A percentile compares a stretch with the other conserved stretches of the same genome.
Conservation (phyloP, 352 stramenopile genomes). For the Pythium myriotylum region DNA sequence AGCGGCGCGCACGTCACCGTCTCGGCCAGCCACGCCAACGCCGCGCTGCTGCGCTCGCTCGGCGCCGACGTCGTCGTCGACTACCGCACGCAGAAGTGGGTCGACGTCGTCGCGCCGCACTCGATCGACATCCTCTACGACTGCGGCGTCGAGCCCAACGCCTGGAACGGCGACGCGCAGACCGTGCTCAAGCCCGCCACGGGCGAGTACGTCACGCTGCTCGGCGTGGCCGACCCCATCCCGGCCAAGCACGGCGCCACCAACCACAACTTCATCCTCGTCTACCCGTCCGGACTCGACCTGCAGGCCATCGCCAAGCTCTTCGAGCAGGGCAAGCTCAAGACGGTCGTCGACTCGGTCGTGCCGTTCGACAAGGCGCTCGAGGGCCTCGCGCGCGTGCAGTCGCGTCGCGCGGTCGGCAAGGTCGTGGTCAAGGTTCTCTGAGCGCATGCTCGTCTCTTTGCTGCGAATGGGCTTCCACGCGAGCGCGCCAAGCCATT, state of each 20-base stretch:
- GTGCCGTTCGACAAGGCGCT: conserved; percentile 43
- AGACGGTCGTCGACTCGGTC: conserved; percentile 35
- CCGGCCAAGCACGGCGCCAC: conserved; percentile 55
- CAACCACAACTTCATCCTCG: conserved; percentile 12
- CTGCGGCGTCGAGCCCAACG: conserved; percentile 23
- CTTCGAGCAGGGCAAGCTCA: conserved; percentile 37
- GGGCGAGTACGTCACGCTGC: conserved; percentile 42
- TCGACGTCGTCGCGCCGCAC: conserved; percentile 18
- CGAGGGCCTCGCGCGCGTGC: conserved; percentile 43
- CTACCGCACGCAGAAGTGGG: conserved; percentile 43
- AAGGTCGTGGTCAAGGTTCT: conserved; percentile 13
- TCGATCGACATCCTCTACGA: conserved; percentile 24
- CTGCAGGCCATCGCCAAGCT: conserved; percentile 40
- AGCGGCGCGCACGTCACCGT: conserved; percentile 22
- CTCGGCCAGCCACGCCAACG: conserved; percentile 36
- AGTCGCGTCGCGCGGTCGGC: conserved; percentile 39
- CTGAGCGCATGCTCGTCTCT: too few species aligned
- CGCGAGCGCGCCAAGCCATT: too few species aligned
- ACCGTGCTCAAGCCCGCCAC: conserved; percentile 37
- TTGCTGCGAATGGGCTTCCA: too few species aligned
- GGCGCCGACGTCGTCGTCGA: conserved; percentile 47
- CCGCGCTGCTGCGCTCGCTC: conserved; percentile 31
- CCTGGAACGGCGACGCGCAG: conserved; percentile 38
- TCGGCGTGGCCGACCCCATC: conserved; percentile 25
- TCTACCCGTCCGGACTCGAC: conserved; percentile 22